Conservation (phyloP, 257 asterid species). For the Salvia miltiorrhiza region DNA sequence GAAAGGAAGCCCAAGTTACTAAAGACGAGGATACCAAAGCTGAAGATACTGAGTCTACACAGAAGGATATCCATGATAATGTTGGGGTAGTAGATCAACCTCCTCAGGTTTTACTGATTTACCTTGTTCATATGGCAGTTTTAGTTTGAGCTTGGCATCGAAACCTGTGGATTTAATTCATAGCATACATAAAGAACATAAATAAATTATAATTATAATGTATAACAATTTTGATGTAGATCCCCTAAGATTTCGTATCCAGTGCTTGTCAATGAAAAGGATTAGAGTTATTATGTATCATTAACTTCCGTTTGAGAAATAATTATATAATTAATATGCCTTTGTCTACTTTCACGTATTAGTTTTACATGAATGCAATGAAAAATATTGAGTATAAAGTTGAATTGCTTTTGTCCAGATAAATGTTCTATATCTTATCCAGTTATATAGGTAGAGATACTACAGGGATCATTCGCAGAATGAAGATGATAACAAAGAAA, state of each 20-base stretch:
- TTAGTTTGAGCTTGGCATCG: slow-evolving; percentile 16
- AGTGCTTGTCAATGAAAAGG: neutral
- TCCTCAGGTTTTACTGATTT: slow-evolving; percentile 44
- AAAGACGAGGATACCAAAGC: slow-evolving; percentile 37
- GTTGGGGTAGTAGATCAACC: slow-evolving; percentile 43
- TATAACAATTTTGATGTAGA: neutral
- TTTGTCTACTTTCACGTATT: slow-evolving; percentile 1
- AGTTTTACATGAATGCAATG: slow-evolving; percentile 11
- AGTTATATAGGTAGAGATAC: neutral
- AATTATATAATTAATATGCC: slow-evolving; percentile 1
- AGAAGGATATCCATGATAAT: slow-evolving; percentile 40
- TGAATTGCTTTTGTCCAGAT: slow-evolving; percentile 2
- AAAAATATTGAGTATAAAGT: neutral
- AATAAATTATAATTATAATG: neutral
- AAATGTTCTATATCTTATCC: slow-evolving; percentile 5
- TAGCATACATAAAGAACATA: neutral
- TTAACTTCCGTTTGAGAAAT: slow-evolving; percentile 5
- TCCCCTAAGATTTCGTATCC: neutral
- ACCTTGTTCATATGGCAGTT: neutral
- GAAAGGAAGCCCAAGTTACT: slow-evolving; percentile 57
- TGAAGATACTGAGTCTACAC: slow-evolving; percentile 42
- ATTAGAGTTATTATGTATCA: neutral
- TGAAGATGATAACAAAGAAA: slow-evolving; percentile 2
- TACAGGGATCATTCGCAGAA: neutral
- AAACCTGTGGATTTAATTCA: slow-evolving; percentile 5